Percentiles rank a stretch among this genome's conserved stretches.
Conservation (phyloP, 345 rosid species). For the Viola odorata region DNA sequence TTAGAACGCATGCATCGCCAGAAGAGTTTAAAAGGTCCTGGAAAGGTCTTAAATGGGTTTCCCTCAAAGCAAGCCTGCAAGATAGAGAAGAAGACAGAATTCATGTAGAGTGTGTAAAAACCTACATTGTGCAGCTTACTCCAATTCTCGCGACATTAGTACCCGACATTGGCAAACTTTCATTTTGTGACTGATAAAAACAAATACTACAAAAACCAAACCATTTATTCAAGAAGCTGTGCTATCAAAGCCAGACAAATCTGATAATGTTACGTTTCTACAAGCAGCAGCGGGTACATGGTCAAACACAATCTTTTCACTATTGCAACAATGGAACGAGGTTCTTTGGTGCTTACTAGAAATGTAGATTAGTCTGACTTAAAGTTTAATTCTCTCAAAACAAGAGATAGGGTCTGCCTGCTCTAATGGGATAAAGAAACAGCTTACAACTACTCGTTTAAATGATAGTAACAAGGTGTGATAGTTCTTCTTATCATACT, state of each 20-base stretch:
- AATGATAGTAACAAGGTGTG: no score
- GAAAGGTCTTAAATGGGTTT: conserved; percentile 95
- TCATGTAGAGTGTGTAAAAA: no score
- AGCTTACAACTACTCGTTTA: no score
- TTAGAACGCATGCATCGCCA: conserved; percentile 94
- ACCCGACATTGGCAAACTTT: no score
- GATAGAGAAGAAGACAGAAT: neutral
- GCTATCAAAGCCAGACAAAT: neutral
- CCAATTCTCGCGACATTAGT: neutral
- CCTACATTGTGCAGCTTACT: no score
- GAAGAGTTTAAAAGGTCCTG: conserved; percentile 93
- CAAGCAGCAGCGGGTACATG: neutral
- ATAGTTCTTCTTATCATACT: no score
- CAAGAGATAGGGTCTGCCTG: no score
- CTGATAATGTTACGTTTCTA: neutral
- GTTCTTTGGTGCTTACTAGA: neutral
- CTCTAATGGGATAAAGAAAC: no score
- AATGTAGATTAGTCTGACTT: no score
- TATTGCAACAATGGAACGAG: neutral
- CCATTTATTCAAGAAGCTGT: no score
- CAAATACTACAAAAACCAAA: neutral
- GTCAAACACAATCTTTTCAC: neutral
- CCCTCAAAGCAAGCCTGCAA: conserved; percentile 93
- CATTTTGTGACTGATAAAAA: neutral
- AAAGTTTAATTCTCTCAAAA: no score